Base-by-base conservation (phyloP, 352 stramenopile genomes). In the Globisporangium carolinianum region DNA sequence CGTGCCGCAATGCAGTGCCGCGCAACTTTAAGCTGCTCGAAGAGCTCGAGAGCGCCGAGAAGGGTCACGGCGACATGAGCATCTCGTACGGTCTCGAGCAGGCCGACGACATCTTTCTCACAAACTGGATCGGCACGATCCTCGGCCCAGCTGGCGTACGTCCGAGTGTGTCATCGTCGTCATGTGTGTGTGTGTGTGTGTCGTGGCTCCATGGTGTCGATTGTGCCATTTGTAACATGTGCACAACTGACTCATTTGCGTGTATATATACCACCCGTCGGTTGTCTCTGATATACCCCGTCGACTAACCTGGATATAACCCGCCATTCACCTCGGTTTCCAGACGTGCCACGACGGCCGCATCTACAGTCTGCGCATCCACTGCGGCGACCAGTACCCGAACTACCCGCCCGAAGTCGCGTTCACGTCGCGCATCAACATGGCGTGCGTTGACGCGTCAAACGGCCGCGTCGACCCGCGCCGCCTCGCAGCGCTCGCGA, bases 351-450 rank as follows among this genome's bases (percentile, higher is more conserved):
- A 98, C 70, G 96, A 98, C 58, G 88, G 90, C 55, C 89, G 95
- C 59, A 97, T 99, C 65, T 99, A 99, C 76, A 96, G 96, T 63
- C 79, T 99, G 53, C 84, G 87, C 61, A 93, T 97, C 68, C 83
- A 96, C 72, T 97, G 91, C 69, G 93, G 89, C 54, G 86, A 96
- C 61, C 76, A 94, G 43, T 99, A 99, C 69, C 96, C 97, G n/a
- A 80, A 96, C 53, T 63, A 87, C 38, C 94, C 96, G 43, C 97
- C 97, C 6, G 75, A 95, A 50, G 89, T 99, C 32, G 83, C 86
- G 47, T 99, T 99, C 75, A 93, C 97, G 57, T 98, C 92, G 58
- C 93, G 94, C 68, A 98, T 99, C 75, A 98, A 98, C 78, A 97
- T 99, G 86, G 91, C 69, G 57, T 98, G 92, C 70, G 96, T 99